Evolutionary conservation across 2,329 filamentous ascomycete species (phyloP).

Genomic region (Emericellopsis cladophorae): DNA sequence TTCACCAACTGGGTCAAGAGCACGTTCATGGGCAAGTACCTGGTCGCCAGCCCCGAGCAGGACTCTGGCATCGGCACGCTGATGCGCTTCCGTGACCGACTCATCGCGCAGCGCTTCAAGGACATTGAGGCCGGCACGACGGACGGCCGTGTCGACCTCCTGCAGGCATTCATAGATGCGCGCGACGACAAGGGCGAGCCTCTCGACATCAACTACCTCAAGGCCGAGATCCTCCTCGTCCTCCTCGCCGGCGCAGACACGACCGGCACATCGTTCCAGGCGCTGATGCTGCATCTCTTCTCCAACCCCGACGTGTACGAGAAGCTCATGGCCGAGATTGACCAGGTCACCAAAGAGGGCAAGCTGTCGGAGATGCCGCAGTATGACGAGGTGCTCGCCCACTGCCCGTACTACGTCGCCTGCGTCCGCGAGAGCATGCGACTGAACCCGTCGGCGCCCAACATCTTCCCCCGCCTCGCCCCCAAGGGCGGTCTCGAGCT

Average conservation of each 20-base stretch:
- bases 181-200: slow-evolving; percentile 29
- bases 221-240: slow-evolving; percentile 37
- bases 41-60: slow-evolving; percentile 36
- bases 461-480: slow-evolving; percentile 33
- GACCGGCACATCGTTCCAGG: slow-evolving; percentile 35
- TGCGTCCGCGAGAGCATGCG: slow-evolving; percentile 37
- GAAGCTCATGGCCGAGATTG: slow-evolving; percentile 32
- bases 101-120: slow-evolving; percentile 32
- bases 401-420: slow-evolving; percentile 33
- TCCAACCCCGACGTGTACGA: slow-evolving; percentile 24
- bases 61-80: slow-evolving; percentile 39
- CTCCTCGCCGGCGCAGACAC: slow-evolving; percentile 39
- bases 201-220: slow-evolving; percentile 35
- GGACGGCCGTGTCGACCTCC: slow-evolving; percentile 27
- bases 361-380: slow-evolving; percentile 20
- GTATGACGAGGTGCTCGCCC: slow-evolving; percentile 25
- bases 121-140: slow-evolving; percentile 32
- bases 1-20: slow-evolving; percentile 42
- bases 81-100: slow-evolving; percentile 43
- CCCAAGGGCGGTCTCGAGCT: slow-evolving; percentile 16
- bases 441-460: slow-evolving; percentile 35
- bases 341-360: slow-evolving; percentile 18
- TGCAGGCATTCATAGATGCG: slow-evolving; percentile 38
- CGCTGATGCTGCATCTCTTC: slow-evolving; percentile 29
- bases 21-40: slow-evolving; percentile 35